Evolutionary conservation across 148 eudicot genomes (phyloP).

Genomic region (Pouteria glomerata): DNA sequence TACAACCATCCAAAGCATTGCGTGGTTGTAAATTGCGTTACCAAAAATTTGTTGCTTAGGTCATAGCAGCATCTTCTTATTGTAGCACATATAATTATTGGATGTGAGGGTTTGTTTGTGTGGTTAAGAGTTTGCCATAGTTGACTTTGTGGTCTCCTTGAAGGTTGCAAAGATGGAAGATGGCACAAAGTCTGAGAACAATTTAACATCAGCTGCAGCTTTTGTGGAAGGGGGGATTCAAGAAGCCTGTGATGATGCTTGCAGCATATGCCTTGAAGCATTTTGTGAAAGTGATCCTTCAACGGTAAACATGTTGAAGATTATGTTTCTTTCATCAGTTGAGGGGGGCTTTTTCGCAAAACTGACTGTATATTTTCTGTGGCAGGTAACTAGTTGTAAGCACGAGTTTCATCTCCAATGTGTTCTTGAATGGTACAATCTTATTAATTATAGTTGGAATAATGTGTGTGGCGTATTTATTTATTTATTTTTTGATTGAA

Average conservation of each 20-base stretch:
- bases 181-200: slow-evolving; percentile 40
- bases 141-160: slow-evolving; percentile 9
- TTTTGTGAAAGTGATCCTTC: slow-evolving; percentile 77
- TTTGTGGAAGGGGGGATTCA: slow-evolving; percentile 84
- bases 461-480: too few species aligned
- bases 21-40: too few species aligned
- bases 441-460: background rate
- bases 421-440: slow-evolving; percentile 91
- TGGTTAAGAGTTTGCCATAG: slow-evolving; percentile 1
- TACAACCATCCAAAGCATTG: too few species aligned
- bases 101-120: background rate
- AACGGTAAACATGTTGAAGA: slow-evolving; percentile 32
- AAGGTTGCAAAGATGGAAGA: slow-evolving; percentile 42
- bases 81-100: background rate
- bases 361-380: slow-evolving; percentile 12
- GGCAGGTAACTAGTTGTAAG: slow-evolving; percentile 86
- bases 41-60: background rate
- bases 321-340: slow-evolving; percentile 8
- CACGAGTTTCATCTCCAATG: slow-evolving; percentile 99
- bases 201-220: slow-evolving; percentile 75
- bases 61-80: background rate
- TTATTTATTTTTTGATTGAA: background rate
- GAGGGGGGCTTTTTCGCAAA: background rate
- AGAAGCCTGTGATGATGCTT: slow-evolving; percentile 82
- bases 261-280: slow-evolving; percentile 76